Conservation (phyloP, 345 rosid species). For the Ceriops zippeliana region DNA sequence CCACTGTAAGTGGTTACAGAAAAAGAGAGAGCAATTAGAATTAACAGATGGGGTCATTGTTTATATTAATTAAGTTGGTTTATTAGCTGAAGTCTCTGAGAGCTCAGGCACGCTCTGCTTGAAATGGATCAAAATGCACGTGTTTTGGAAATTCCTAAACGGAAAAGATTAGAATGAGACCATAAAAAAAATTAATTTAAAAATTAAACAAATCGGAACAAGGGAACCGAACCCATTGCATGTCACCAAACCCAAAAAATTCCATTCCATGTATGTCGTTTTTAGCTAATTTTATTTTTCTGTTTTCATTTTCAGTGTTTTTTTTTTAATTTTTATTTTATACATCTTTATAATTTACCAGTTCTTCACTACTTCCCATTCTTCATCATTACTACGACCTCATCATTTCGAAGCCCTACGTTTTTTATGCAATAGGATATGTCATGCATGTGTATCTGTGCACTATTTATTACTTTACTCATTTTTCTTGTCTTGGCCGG, state of each 20-base stretch:
- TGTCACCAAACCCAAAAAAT: constrained; percentile 39
- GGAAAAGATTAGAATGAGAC: not conserved
- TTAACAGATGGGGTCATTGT: not conserved
- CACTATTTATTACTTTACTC: not conserved
- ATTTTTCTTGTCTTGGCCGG: constrained; percentile 14
- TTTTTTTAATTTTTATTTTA: not conserved
- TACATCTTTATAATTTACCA: not conserved
- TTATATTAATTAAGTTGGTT: not conserved
- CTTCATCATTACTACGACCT: constrained; percentile 15
- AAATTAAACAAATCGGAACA: constrained; percentile 5
- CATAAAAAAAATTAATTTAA: not conserved
- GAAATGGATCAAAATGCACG: constrained; percentile 19
- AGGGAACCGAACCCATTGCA: constrained; percentile 26
- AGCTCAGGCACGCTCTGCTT: constrained; percentile 33
- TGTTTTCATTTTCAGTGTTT: not conserved
- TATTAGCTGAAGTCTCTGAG: constrained; percentile 7
- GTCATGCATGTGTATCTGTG: not conserved
- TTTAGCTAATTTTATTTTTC: not conserved
- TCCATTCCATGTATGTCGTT: constrained; percentile 9
- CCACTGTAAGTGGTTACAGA: not conserved
- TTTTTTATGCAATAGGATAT: not conserved
- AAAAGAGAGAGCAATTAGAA: not conserved
- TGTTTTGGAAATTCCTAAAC: constrained; percentile 21
- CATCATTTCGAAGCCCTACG: constrained; percentile 17
- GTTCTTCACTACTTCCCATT: constrained; percentile 18